Evolutionary conservation across 176 grass and related monocot genomes (phyloP), one percentile per base, ranked within the genome.

Genomic region (Alopecurus myosuroides): DNA sequence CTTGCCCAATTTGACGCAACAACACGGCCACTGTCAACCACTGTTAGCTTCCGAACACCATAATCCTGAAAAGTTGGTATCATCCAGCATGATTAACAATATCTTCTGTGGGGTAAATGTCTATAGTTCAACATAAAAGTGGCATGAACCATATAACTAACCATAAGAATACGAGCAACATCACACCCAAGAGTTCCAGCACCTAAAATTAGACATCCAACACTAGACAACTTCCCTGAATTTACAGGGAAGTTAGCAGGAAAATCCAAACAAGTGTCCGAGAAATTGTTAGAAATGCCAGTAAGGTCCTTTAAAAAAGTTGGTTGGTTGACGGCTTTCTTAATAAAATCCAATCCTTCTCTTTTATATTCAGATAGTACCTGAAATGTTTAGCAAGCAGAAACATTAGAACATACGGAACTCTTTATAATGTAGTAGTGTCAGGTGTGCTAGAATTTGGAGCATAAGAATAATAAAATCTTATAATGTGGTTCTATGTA

Each of bases 101-200:
- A 80, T 69, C 19, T 45, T 58, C 13, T 22, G 31, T 87, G 31
- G 31, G 77, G 41, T 81, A 58, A 31, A 80, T 67, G 72, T 29
- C 28, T 42, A 35, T 52, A 85, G 19, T 81, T 76, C 39, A 80
- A 83, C 74, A 74, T 42, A 73, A 87, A 74, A 72, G 49, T 35
- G 79, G 34, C 5, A 46, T 44, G 9, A 22, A 35, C 14, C 51
- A 57, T 57, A 78, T 20, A 35, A 93, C 83, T 89, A 49, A 98
- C 96, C 93, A 98, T 92, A 73, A 98, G 93, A 93, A 98, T 86
- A 26, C 91, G 93, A 82, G 93, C 91, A 92, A 98, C 89, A 85
- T 98, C 93, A 83, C 96, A 98, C 76, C 96, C 96, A 90, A 98
- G 96, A 55, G 96, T 98, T 65, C 96, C 96, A 81, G 90, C 96